These are phyloP conservation scores for Wickerhamomyces chambardii DNA, from an alignment of 805 yeast species.

Conservation along the genomic window DNA sequence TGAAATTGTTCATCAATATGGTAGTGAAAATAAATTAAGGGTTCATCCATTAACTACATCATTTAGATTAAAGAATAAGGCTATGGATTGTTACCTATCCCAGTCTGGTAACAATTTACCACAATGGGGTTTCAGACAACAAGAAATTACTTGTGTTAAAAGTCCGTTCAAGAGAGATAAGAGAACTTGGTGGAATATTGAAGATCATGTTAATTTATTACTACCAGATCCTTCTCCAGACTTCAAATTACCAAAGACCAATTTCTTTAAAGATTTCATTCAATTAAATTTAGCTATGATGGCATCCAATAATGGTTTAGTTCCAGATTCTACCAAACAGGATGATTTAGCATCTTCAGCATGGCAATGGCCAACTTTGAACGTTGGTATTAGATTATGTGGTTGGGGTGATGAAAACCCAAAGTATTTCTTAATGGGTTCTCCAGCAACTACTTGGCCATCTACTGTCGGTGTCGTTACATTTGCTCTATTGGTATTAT, in stretches of 20 bases:
- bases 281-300: conserved; percentile 79
- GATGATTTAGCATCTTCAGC: conserved; percentile 66
- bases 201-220: conserved; percentile 50
- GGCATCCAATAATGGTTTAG: conserved; percentile 76
- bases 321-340: conserved; percentile 68
- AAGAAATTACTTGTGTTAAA: conserved; percentile 81
- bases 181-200: conserved; percentile 86
- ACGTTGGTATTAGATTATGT: conserved; percentile 69
- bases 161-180: conserved; percentile 65
- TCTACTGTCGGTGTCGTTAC: conserved; percentile 51
- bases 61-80: conserved; percentile 63
- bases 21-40: conserved; percentile 38
- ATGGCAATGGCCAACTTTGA: conserved; percentile 88
- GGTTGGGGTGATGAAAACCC: conserved; percentile 53
- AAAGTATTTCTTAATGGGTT: conserved; percentile 64
- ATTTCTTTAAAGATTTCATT: conserved; percentile 67
- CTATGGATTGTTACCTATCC: conserved; percentile 75
- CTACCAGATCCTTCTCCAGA: conserved; percentile 53
- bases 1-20: conserved; percentile 55
- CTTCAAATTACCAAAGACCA: conserved; percentile 65
- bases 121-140: conserved; percentile 97
- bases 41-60: conserved; percentile 81
- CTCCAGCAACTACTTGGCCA: conserved; percentile 74
- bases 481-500: conserved; percentile 33
- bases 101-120: conserved; percentile 80